These are phyloP conservation scores for Sisymbrium irio DNA, from an alignment of 345 rosid species.

Conservation along the genomic window DNA sequence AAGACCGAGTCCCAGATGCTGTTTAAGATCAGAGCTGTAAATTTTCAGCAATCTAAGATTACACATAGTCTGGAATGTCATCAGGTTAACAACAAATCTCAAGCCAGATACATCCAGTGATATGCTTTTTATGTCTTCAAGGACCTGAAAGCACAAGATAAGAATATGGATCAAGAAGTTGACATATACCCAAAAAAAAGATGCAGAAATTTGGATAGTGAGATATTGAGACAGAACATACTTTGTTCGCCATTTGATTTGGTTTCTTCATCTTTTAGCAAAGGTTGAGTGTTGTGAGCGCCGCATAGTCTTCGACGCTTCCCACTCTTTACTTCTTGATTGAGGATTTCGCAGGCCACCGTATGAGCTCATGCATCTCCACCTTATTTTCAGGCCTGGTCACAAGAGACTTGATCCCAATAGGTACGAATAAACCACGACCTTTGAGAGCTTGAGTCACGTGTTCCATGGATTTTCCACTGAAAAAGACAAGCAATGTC, in stretches of 20 bases:
- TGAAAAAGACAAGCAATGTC: slow-evolving; percentile 35
- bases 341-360: background rate
- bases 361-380: slow-evolving; percentile 23
- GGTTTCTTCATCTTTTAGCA: slow-evolving; percentile 13
- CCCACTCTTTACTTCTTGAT: slow-evolving; percentile 1
- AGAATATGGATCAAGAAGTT: too few species aligned
- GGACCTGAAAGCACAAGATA: too few species aligned
- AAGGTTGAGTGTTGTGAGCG: background rate
- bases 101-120: background rate
- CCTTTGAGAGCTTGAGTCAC: slow-evolving; percentile 12
- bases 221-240: too few species aligned
- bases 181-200: too few species aligned
- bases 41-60: slow-evolving; percentile 12
- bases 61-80: background rate
- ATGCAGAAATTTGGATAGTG: too few species aligned
- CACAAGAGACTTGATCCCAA: slow-evolving; percentile 29
- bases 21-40: background rate
- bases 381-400: background rate
- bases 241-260: background rate
- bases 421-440: slow-evolving; percentile 1
- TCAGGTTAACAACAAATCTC: background rate
- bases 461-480: background rate
- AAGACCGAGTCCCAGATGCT: background rate
- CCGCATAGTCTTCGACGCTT: slow-evolving; percentile 4
- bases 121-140: background rate